A percentile compares a stretch with the other conserved stretches of the same genome.
phyloP scores from a whole-genome alignment of 352 stramenopile genomes.

The Phytophthora rubi region DNA sequence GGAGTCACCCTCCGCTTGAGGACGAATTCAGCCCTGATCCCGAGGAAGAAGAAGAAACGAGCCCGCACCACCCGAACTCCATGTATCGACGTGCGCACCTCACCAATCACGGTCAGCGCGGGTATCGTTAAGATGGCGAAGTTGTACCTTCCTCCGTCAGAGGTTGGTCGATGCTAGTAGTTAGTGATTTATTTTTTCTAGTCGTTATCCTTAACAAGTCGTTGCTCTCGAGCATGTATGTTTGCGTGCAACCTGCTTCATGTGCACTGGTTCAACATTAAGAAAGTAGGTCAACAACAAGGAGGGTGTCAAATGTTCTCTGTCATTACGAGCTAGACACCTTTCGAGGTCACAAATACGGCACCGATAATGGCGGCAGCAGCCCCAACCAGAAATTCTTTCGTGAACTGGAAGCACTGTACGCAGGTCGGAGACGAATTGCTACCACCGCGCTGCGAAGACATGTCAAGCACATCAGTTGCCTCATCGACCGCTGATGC shows the following conservation, averaged over 20 bases:
- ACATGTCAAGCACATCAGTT: background rate
- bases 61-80: slow-evolving; percentile 52
- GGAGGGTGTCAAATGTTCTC: background rate
- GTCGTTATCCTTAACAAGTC: slow-evolving; percentile 20
- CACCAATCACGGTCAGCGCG: slow-evolving; percentile 35
- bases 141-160: background rate
- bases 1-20: slow-evolving; percentile 37
- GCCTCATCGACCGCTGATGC: slow-evolving; percentile 4
- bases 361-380: slow-evolving; percentile 28
- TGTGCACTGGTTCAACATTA: background rate
- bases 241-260: background rate
- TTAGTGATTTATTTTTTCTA: slow-evolving; percentile 41
- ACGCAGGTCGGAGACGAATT: background rate
- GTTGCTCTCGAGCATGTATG: slow-evolving; percentile 7
- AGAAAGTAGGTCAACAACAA: background rate
- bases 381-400: slow-evolving; percentile 47
- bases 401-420: slow-evolving; percentile 50
- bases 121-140: slow-evolving; percentile 26
- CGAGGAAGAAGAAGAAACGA: slow-evolving; percentile 48
- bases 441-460: background rate
- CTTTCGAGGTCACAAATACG: slow-evolving; percentile 46
- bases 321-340: slow-evolving; percentile 32
- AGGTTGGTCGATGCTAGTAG: slow-evolving; percentile 21
- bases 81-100: slow-evolving; percentile 53
- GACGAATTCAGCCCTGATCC: slow-evolving; percentile 53